Conservation (phyloP, 495 filamentous ascomycete species). For the Neurospora sp. region DNA sequence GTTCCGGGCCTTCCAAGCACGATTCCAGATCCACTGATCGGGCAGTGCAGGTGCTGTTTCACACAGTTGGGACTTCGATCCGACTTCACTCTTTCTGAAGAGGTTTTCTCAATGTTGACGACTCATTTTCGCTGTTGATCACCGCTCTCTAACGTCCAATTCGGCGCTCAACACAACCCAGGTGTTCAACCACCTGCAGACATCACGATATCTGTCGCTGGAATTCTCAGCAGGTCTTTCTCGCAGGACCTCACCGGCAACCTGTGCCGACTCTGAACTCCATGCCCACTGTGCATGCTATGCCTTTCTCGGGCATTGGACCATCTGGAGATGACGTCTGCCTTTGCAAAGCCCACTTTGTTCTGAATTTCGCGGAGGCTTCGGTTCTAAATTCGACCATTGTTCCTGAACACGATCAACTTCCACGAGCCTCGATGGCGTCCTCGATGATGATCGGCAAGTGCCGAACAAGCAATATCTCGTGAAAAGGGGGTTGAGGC, state of each 20-base stretch:
- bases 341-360: not conserved
- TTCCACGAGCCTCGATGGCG: not conserved
- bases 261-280: not conserved
- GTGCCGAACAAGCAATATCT: not conserved
- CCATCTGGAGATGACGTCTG: not conserved
- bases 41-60: not conserved
- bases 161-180: not conserved
- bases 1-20: not conserved
- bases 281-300: not conserved
- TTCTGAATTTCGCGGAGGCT: not conserved
- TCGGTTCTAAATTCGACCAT: not conserved
- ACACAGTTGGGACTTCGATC: not conserved
- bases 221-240: not conserved
- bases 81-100: not conserved
- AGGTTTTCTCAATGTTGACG: not conserved
- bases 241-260: not conserved
- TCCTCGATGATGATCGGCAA: not conserved
- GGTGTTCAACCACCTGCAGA: not conserved
- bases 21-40: not conserved
- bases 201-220: not conserved
- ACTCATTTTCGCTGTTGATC: not conserved
- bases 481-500: not conserved
- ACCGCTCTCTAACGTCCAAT: not conserved
- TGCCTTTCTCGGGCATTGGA: not conserved
- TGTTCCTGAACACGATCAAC: not conserved